Evolutionary conservation across 2,329 filamentous ascomycete species (phyloP).

Genomic region (Ophiognomonia clavigignenti-juglandacearum): DNA sequence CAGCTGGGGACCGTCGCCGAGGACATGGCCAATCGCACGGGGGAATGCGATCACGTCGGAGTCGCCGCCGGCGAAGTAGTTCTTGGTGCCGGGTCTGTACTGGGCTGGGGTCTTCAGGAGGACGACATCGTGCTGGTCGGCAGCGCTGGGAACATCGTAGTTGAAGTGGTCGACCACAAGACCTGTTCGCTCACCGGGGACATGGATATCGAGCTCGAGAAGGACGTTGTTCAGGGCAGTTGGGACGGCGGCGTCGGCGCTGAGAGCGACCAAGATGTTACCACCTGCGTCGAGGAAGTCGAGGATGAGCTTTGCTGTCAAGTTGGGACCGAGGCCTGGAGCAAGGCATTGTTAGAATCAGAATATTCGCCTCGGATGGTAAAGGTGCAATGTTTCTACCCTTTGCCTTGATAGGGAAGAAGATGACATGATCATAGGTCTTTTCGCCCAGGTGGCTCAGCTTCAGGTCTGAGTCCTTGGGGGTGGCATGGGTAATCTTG

Average conservation of each 20-base stretch:
- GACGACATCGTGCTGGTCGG: constrained; percentile 84
- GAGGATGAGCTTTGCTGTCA: constrained; percentile 81
- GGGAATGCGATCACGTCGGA: constrained; percentile 71
- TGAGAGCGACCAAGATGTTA: constrained; percentile 84
- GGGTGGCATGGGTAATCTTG: constrained; percentile 73
- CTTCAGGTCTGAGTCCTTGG: constrained; percentile 70
- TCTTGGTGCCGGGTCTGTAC: constrained; percentile 64
- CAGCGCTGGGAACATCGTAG: constrained; percentile 72
- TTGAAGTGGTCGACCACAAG: constrained; percentile 94
- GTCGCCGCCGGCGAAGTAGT: constrained; percentile 65
- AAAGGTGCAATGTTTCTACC: constrained; percentile 42
- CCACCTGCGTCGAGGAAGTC: constrained; percentile 89
- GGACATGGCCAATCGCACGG: constrained; percentile 70
- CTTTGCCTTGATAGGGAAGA: constrained; percentile 88
- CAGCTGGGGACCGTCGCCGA: constrained; percentile 74
- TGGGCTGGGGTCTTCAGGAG: constrained; percentile 65
- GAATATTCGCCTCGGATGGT: not conserved
- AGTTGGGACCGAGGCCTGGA: constrained; percentile 75
- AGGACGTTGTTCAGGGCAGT: constrained; percentile 73
- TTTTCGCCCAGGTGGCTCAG: constrained; percentile 85
- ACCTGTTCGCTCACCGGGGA: constrained; percentile 80
- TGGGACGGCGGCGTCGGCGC: constrained; percentile 64
- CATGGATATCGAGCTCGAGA: constrained; percentile 79
- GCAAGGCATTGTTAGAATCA: not conserved
- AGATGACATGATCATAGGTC: constrained; percentile 83